Evolutionary conservation across 2,329 filamentous ascomycete genomes (phyloP).

Genomic region (Erysiphe pulchra): DNA sequence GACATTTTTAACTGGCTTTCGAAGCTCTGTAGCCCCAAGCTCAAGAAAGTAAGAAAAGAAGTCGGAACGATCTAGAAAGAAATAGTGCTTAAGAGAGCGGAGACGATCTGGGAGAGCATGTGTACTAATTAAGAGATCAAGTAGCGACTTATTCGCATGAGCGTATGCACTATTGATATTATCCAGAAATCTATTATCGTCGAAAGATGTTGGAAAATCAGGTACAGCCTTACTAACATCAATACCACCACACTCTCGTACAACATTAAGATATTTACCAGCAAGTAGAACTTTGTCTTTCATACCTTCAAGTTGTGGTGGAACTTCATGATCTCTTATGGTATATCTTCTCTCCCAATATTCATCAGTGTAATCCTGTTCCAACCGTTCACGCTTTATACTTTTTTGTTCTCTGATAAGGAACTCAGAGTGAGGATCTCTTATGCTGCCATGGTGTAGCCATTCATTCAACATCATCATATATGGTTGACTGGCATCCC

Average conservation of each 20-base stretch:
- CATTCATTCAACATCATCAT: slow-evolving; percentile 98
- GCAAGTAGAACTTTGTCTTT: slow-evolving; percentile 88
- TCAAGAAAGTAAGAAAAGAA: slow-evolving; percentile 98
- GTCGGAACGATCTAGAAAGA: slow-evolving; percentile 92
- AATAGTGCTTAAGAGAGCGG: slow-evolving; percentile 89
- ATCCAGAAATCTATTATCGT: slow-evolving; percentile 75
- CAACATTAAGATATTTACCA: slow-evolving; percentile 94
- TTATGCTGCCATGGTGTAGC: slow-evolving; percentile 88
- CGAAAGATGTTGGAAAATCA: slow-evolving; percentile 78
- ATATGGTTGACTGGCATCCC: slow-evolving; percentile 79
- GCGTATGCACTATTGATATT: slow-evolving; percentile 92
- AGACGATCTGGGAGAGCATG: slow-evolving; percentile 73
- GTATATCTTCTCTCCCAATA: slow-evolving; percentile 98
- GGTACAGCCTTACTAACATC: slow-evolving; percentile 72
- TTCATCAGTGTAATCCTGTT: slow-evolving; percentile 94
- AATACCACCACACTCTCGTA: slow-evolving; percentile 86
- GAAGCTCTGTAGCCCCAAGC: slow-evolving; percentile 65
- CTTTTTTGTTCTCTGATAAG: slow-evolving; percentile 89
- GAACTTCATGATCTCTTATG: slow-evolving; percentile 70
- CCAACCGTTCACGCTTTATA: slow-evolving; percentile 68
- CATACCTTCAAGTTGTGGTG: slow-evolving; percentile 70
- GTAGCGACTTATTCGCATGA: slow-evolving; percentile 77
- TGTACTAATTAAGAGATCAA: slow-evolving; percentile 75
- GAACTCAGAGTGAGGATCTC: slow-evolving; percentile 83
- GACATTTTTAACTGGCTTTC: slow-evolving; percentile 67